phyloP scores from a whole-genome alignment of 345 rosid genomes.

The Linum tenue region DNA sequence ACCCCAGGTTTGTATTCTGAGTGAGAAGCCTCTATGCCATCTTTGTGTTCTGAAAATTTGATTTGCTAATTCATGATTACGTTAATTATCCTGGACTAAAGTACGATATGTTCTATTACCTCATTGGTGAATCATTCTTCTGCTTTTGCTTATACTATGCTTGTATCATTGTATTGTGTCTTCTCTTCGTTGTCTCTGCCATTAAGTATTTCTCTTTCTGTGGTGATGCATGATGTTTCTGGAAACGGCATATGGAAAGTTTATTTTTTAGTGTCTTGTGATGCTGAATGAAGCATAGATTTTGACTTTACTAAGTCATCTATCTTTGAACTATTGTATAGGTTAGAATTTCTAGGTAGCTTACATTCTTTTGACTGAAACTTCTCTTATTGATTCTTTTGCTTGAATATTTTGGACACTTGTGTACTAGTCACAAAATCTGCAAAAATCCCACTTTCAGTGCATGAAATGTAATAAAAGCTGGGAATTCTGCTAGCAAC shows the following conservation, averaged over 20 bases:
- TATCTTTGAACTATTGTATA: not conserved
- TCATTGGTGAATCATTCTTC: not conserved
- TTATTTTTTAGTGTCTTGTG: not conserved
- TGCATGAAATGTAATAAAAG: not conserved
- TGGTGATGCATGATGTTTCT: not conserved
- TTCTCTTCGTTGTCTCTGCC: not conserved
- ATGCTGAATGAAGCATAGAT: not conserved
- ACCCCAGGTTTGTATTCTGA: constrained; percentile 55
- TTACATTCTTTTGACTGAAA: too few species aligned
- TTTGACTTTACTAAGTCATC: not conserved
- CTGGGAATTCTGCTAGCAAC: not conserved
- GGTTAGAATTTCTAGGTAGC: not conserved
- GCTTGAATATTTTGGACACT: not conserved
- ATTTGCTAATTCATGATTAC: not conserved
- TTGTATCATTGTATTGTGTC: not conserved
- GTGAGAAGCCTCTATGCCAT: not conserved
- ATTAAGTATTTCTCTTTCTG: not conserved
- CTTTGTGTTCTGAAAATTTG: not conserved
- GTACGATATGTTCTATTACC: not conserved
- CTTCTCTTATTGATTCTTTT: too few species aligned
- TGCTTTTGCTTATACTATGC: not conserved
- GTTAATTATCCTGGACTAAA: not conserved
- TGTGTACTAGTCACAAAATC: not conserved
- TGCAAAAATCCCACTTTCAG: not conserved
- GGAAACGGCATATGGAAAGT: not conserved